Evolutionary conservation across 1,284 basidiomycete species (phyloP), one percentile per base, ranked within the genome.

Genomic region (Hortiboletus rubellus): DNA sequence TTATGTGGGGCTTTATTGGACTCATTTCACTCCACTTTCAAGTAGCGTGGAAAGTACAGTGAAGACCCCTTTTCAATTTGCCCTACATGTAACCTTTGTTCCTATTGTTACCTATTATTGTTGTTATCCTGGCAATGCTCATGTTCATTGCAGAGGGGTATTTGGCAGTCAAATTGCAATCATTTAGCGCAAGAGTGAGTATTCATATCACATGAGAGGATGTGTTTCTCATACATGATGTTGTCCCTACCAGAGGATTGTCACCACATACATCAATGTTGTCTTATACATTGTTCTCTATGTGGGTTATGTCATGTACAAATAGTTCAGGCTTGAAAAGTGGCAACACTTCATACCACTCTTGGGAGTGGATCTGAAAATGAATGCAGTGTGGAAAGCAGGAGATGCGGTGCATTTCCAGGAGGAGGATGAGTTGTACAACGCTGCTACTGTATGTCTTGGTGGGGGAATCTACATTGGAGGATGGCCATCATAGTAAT

Each of bases 1-100:
- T 89, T 48, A 83, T 82, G 24, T 89, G 85, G 84, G 80, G 75
- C 33, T 78, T 78, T 30, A 79, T 91, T 61, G 81, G 85, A 8
- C 22, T 74, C 22, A 81, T 83, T 37, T 82, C 80, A 1, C 54
- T 82, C 37, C 79, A 80, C 17, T 83, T 84, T 70, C 76, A 81
- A 31, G 59, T 64, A 14, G 80, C 80, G 7, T 82, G 78, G 69
- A 60, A 54, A 18, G 75, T 72, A 0, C 78, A 79, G 46, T 75
- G 75, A 18, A 69, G 76, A 38, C 57, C 67, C 3, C 66, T 81
- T 4, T 60, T 61, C 0, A 80, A 82, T 62, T 64, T 82, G 24
- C 80, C 81, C 0, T 83, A 79, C 60, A 60, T 55, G 1, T 80
- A 82, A 50, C 81, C 81, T 1, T 57, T 82, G 41, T 81, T 73